Percentiles rank a stretch among this genome's conserved stretches.
phyloP scores from a whole-genome alignment of 176 grass and related monocot species.

The Carex pumila region DNA sequence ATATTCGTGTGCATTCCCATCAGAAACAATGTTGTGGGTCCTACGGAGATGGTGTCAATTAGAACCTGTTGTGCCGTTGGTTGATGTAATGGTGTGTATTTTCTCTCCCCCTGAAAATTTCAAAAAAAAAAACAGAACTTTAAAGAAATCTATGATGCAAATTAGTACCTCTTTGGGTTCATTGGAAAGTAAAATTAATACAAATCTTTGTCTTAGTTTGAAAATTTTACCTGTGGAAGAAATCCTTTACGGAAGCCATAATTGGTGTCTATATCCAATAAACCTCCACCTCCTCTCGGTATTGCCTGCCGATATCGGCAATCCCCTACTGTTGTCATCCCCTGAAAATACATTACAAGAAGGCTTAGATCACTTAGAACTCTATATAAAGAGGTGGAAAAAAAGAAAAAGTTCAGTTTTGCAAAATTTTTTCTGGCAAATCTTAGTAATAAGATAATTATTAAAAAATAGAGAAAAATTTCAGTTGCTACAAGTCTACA shows the following conservation, averaged over 20 bases:
- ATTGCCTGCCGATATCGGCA: conserved; percentile 74
- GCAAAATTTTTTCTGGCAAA: not conserved
- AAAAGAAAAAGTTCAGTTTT: not conserved
- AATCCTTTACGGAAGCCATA: conserved; percentile 54
- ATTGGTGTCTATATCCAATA: conserved; percentile 53
- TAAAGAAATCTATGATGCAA: no score
- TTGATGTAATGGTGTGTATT: conserved; percentile 53
- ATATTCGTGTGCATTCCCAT: conserved; percentile 72
- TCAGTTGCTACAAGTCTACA: not conserved
- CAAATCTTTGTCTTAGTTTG: not conserved
- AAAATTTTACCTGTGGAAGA: conserved; percentile 62
- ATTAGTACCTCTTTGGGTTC: not conserved
- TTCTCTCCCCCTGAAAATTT: conserved; percentile 52
- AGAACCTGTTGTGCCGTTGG: conserved; percentile 63
- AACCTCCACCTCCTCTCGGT: conserved; percentile 52
- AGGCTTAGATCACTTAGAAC: not conserved
- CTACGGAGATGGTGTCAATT: conserved; percentile 55
- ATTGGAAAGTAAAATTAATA: not conserved
- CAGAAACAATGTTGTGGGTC: conserved; percentile 56
- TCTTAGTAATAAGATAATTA: not conserved
- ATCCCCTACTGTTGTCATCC: conserved; percentile 45
- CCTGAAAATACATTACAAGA: conserved; percentile 26
- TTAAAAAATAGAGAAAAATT: not conserved
- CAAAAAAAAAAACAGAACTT: not conserved
- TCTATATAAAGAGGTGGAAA: not conserved